A percentile compares a stretch with the other conserved stretches of the same genome.
These are phyloP conservation scores for Cronartium quercuum DNA, from an alignment of 1,284 basidiomycete species.

Conservation along the genomic window DNA sequence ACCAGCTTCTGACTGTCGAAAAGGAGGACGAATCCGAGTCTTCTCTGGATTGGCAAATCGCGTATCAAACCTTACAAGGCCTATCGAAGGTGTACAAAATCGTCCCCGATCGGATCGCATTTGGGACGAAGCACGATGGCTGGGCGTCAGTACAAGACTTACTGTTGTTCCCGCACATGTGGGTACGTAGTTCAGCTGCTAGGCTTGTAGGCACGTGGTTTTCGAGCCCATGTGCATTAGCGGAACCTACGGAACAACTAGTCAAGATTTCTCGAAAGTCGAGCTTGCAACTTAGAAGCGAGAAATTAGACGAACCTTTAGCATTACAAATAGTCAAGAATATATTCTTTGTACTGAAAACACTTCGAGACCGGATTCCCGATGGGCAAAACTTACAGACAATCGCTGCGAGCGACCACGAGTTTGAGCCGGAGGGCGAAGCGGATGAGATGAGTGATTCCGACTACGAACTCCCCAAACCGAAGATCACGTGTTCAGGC, in stretches of 20 bases:
- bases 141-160: conserved; percentile 65
- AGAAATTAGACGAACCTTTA: conserved; percentile 68
- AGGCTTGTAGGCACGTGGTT: conserved; percentile 71
- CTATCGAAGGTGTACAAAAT: conserved; percentile 54
- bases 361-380: conserved; percentile 3
- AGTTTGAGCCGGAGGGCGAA: conserved; percentile 42
- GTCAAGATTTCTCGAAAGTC: conserved; percentile 69
- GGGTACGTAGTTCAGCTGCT: conserved; percentile 79
- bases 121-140: conserved; percentile 50
- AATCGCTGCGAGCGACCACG: conserved; percentile 3
- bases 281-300: conserved; percentile 73
- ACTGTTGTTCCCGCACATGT: conserved; percentile 84
- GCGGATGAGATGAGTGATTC: conserved; percentile 48
- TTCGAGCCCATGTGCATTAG: conserved; percentile 53
- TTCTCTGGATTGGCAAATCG: conserved; percentile 66
- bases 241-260: conserved; percentile 52
- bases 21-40: conserved; percentile 53
- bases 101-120: conserved; percentile 54
- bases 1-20: conserved; percentile 41
- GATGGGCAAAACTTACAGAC: neutral
- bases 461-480: conserved; percentile 46
- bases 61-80: conserved; percentile 71
- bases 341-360: conserved; percentile 78
- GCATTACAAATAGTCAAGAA: conserved; percentile 88
- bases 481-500: conserved; percentile 1